Evolutionary conservation across 257 asterid genomes (phyloP), one percentile per base, ranked within the genome.

Genomic region (Ehretia macrophylla): DNA sequence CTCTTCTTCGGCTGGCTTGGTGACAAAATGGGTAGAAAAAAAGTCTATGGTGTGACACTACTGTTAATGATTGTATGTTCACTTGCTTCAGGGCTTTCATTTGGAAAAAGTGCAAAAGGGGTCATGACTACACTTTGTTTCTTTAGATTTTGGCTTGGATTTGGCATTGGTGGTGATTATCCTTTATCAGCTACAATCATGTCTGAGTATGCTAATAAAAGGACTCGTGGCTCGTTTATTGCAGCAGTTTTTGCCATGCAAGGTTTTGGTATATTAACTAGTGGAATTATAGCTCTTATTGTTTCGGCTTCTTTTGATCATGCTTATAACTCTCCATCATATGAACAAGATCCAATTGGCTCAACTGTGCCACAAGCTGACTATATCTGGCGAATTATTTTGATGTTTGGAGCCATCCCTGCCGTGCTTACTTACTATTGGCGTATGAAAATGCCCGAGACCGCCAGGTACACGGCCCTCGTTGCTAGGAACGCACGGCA

Each of bases 1-100:
- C 64, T 69, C 17, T 69, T 69, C 65, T 69, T 69, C 14, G 74
- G 74, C 1, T 69, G 74, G 74, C 69, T 69, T 8, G 74, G 74
- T 0, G 74, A 69, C 51, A 69, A 69, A 42, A 62, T 69, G 69
- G 74, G 74, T 2, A 5, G 74, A 14, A 69, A 69, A 27, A 62
- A 32, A 2, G 74, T 69, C 0, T 69, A 69, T 16, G 74, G 74
- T 32, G 13, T 69, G 3, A 69, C 74, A 10, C 51, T 69, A 50
- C 21, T 57, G 4, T 44, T 69, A 49, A 69, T 69, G 74, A 38
- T 69, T 22, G 50, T 40, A 0, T 63, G 69, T 37, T 69, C 74
- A 0, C 40, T 69, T 39, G 69, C 69, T 42, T 69, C 74, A 0
- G 69, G 74, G 11, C 65, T 69, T 19, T 69, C 74, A 1, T 69